phyloP scores from a whole-genome alignment of 371 early-diverging fungal genomes.

The Mucor piriformis region DNA sequence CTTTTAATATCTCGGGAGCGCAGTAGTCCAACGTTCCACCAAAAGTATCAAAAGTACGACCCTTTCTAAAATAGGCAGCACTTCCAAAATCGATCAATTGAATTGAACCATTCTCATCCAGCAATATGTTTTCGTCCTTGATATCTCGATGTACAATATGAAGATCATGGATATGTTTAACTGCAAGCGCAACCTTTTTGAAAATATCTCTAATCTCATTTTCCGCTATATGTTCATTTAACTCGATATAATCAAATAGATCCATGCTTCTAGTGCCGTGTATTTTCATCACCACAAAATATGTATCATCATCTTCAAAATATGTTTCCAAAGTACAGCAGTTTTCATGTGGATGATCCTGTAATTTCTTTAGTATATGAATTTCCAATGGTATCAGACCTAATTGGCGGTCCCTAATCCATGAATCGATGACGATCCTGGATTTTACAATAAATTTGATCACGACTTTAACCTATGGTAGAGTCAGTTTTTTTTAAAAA shows the following conservation, averaged over 20 bases:
- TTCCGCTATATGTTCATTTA: slow-evolving; percentile 61
- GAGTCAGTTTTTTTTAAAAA: too few relatives aligned
- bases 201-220: slow-evolving; percentile 63
- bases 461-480: slow-evolving; percentile 55
- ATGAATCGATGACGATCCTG: slow-evolving; percentile 66
- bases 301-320: slow-evolving; percentile 69
- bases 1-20: slow-evolving; percentile 74
- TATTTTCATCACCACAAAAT: slow-evolving; percentile 67
- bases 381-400: slow-evolving; percentile 74
- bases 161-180: slow-evolving; percentile 68
- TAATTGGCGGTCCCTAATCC: slow-evolving; percentile 64
- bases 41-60: slow-evolving; percentile 71
- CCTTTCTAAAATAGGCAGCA: slow-evolving; percentile 65
- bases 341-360: slow-evolving; percentile 60
- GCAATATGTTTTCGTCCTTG: slow-evolving; percentile 77
- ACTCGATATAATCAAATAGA: slow-evolving; percentile 78
- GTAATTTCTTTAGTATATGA: slow-evolving; percentile 64
- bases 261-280: slow-evolving; percentile 74
- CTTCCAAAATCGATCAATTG: slow-evolving; percentile 80
- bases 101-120: slow-evolving; percentile 62
- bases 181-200: slow-evolving; percentile 63
- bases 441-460: slow-evolving; percentile 73
- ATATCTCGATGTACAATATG: slow-evolving; percentile 81
- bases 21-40: slow-evolving; percentile 78
- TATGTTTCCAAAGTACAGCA: slow-evolving; percentile 57